Evolutionary conservation across 192 early-diverging fungal species (phyloP).

Genomic region (Backusella morwellensis): DNA sequence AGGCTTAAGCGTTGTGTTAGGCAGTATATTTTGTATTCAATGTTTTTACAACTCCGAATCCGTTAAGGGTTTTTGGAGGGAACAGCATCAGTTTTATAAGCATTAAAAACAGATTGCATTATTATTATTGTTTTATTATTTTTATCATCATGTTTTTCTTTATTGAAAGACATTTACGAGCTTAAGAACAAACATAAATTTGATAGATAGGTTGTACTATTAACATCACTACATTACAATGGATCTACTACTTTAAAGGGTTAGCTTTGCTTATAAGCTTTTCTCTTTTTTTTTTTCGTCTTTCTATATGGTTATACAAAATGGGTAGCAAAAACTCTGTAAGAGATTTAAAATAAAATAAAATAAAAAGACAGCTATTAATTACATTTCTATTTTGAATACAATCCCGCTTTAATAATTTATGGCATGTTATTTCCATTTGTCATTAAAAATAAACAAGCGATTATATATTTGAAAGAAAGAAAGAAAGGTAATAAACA

Average conservation of each 20-base stretch:
- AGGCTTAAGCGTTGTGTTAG: slow-evolving; percentile 1
- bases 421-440: background rate
- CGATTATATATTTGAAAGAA: too few species aligned
- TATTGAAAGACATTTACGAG: background rate
- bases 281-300: background rate
- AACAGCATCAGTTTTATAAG: background rate
- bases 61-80: background rate
- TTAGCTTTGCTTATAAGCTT: background rate
- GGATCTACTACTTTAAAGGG: background rate
- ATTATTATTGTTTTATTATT: background rate
- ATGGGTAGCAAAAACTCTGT: background rate
- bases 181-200: background rate
- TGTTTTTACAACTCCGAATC: background rate
- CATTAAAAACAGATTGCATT: background rate
- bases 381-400: background rate
- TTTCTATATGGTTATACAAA: background rate
- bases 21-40: background rate
- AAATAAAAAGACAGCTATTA: background rate
- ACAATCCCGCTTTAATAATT: background rate
- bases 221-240: background rate
- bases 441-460: background rate
- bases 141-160: background rate
- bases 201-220: background rate
- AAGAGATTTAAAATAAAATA: background rate
- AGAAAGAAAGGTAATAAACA: too few species aligned